Base-by-base conservation (phyloP, 2,329 filamentous ascomycete species). In the Rutstroemia sp. region DNA sequence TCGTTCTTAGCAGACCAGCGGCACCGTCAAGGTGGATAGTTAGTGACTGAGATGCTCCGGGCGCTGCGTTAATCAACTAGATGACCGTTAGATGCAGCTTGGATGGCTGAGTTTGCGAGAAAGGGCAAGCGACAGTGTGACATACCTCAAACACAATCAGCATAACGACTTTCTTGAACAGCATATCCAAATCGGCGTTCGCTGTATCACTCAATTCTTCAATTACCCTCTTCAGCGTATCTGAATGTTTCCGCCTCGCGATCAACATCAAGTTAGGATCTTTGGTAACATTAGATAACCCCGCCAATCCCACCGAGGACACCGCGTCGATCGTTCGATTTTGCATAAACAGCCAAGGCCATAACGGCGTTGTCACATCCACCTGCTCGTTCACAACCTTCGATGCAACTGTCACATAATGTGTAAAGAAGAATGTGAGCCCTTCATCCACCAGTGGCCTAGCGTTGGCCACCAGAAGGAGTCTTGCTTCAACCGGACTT, bases 81-180 rank as follows among this genome's bases (percentile, higher is more conserved):
- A 12, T 51, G 25, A 16, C 18, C 9, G 21, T 47, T 14, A 47
- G 44, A 34, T 34, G 12, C 9, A 12, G 30, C 9, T 12, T 12
- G 3, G 30, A 10, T 34, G 12, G 12, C 10, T 2, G 30, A 34
- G 30, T n/a, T 16, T 6, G 6, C 7, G 45, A 47, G 42, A 5
- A 14, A 47, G n/a, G 46, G 30, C 27, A 34, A 18, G 21, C 27
- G 23, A 34, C 7, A 23, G 12, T 14, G 2, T 45, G 8, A 41
- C 59, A 61, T 52, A 66, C 65, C 65, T 81, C 78, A 60, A 78
- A 81, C 5, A 77, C 74, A 47, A 77, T 75, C 7, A 81, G 70
- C 34, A 81, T 74, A 49, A 81, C 71, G 9, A 80, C 73, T 1
- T 75, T 73, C 10, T 81, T 74, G 72, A 81, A 78, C 1, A 77